A percentile compares a stretch with the other conserved stretches of the same genome.
Evolutionary conservation across 768 basidiomycete species (phyloP).

Genomic region (Cubamyces sp.): DNA sequence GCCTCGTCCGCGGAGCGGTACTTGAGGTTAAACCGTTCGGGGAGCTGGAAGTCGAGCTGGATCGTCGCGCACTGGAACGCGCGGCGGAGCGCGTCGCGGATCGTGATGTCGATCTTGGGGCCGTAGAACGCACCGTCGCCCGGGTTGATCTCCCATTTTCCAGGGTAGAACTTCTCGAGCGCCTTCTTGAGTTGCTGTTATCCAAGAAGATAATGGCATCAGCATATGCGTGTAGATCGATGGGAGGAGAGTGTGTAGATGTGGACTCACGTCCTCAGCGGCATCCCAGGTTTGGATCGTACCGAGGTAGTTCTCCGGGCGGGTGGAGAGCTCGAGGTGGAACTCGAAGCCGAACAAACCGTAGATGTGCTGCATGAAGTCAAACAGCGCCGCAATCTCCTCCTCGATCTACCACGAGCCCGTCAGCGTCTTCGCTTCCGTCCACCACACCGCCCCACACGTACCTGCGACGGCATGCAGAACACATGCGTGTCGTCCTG

Average conservation of each 20-base stretch:
- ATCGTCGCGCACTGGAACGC: slow-evolving; percentile 99
- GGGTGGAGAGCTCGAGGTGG: slow-evolving; percentile 91
- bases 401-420: slow-evolving; percentile 64
- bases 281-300: slow-evolving; percentile 86
- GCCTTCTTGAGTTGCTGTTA: slow-evolving; percentile 79
- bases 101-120: slow-evolving; percentile 98
- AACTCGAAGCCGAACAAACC: slow-evolving; percentile 95
- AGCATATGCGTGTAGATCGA: background rate
- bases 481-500: slow-evolving; percentile 99
- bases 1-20: slow-evolving; percentile 82
- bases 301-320: slow-evolving; percentile 94
- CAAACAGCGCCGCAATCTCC: slow-evolving; percentile 86
- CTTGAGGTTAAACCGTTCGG: slow-evolving; percentile 93
- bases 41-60: slow-evolving; percentile 98
- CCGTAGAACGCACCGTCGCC: slow-evolving; percentile 99
- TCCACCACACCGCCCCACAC: slow-evolving; percentile 9
- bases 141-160: slow-evolving; percentile 90
- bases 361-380: slow-evolving; percentile 94
- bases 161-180: slow-evolving; percentile 84
- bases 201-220: no score
- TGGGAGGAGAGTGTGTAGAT: background rate
- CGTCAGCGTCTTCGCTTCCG: background rate
- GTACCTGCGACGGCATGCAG: slow-evolving; percentile 90
- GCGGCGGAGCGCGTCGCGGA: slow-evolving; percentile 87
- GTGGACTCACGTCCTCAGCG: slow-evolving; percentile 71